Evolutionary conservation across 1,139 yeast species (phyloP).

Genomic region (Hemisphaericaspora subhashii): DNA sequence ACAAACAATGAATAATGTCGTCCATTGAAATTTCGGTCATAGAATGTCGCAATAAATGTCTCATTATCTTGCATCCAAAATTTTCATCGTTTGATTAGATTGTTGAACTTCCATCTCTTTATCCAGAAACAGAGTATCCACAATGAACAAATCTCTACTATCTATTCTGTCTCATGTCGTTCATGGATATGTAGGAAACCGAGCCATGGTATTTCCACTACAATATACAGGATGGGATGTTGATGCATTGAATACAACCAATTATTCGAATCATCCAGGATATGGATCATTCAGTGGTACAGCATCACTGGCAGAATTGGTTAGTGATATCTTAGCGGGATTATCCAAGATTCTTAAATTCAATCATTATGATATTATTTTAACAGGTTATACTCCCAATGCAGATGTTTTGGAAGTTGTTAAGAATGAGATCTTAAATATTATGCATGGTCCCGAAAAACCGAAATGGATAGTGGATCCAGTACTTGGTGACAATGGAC

Average conservation of each 20-base stretch:
- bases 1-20: too few species aligned
- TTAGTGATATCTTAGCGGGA: slow-evolving; percentile 25
- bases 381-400: slow-evolving; percentile 75
- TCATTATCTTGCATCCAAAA: too few species aligned
- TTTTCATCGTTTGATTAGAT: too few species aligned
- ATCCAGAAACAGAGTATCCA: neutral
- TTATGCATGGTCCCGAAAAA: slow-evolving; percentile 10
- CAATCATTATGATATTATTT: slow-evolving; percentile 53
- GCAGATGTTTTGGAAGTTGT: slow-evolving; percentile 51
- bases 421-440: slow-evolving; percentile 34
- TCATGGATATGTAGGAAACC: slow-evolving; percentile 49
- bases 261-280: slow-evolving; percentile 47
- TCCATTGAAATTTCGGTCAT: too few species aligned
- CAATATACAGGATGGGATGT: slow-evolving; percentile 47
- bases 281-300: slow-evolving; percentile 40
- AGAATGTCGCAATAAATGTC: too few species aligned
- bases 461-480: slow-evolving; percentile 41
- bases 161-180: slow-evolving; percentile 46
- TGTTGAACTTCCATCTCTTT: too few species aligned
- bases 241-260: slow-evolving; percentile 42
- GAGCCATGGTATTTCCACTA: slow-evolving; percentile 44
- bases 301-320: slow-evolving; percentile 17
- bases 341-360: slow-evolving; percentile 23
- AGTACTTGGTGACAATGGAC: slow-evolving; percentile 42
- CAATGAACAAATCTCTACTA: slow-evolving; percentile 19